A percentile compares a stretch with the other conserved stretches of the same genome.
These are phyloP conservation scores for Ambrosiella cleistominuta DNA, from an alignment of 2,329 filamentous ascomycete genomes.

Conservation along the genomic window DNA sequence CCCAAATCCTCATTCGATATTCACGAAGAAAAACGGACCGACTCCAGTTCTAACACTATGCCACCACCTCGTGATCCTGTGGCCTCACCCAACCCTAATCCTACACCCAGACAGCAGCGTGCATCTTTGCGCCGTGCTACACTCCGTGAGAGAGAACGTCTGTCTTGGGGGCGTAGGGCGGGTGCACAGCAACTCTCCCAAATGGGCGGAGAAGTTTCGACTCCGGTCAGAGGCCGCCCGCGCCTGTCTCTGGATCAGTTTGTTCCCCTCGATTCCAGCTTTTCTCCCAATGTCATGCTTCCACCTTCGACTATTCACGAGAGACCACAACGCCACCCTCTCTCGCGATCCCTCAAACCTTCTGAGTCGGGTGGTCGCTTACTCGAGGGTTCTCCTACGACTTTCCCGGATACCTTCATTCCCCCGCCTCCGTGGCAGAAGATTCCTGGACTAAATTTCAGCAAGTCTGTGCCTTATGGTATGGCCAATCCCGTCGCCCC, in stretches of 20 bases:
- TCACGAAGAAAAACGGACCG: slow-evolving; percentile 20
- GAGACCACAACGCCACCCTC: slow-evolving; percentile 51
- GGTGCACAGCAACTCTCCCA: slow-evolving; percentile 29
- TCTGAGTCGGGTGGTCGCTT: slow-evolving; percentile 71
- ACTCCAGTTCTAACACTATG: slow-evolving; percentile 20
- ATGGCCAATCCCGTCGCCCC: slow-evolving; percentile 5
- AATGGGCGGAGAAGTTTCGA: slow-evolving; percentile 37
- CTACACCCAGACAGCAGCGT: slow-evolving; percentile 41
- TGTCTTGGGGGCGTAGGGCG: slow-evolving; percentile 42
- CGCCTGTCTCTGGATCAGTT: slow-evolving; percentile 69
- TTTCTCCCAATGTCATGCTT: slow-evolving; percentile 36
- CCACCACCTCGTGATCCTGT: slow-evolving; percentile 23
- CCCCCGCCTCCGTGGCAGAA: slow-evolving; percentile 21
- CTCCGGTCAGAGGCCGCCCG: slow-evolving; percentile 42
- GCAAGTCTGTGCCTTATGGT: slow-evolving; percentile 10
- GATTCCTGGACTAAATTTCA: slow-evolving; percentile 16
- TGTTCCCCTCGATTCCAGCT: slow-evolving; percentile 36
- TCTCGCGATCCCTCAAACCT: slow-evolving; percentile 72
- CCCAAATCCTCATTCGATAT: slow-evolving; percentile 16
- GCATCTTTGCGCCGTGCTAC: slow-evolving; percentile 75
- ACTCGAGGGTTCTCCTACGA: slow-evolving; percentile 44
- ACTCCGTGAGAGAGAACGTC: slow-evolving; percentile 42
- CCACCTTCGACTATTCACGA: slow-evolving; percentile 18
- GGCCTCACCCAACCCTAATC: slow-evolving; percentile 30
- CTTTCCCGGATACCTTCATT: slow-evolving; percentile 11